Evolutionary conservation across 176 grass and related monocot species (phyloP).

Genomic region (Raddia guianensis): DNA sequence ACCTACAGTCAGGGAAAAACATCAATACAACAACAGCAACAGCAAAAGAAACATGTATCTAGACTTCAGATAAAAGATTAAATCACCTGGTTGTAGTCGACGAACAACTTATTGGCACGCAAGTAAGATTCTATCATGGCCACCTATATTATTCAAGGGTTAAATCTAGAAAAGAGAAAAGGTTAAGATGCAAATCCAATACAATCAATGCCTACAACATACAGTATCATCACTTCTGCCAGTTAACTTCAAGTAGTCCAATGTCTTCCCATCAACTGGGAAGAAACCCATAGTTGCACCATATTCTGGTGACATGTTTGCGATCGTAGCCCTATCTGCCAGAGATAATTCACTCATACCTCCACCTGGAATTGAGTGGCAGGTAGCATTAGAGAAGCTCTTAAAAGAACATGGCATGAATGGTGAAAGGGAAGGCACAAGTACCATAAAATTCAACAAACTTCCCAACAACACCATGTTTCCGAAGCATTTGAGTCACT

Average conservation of each 20-base stretch:
- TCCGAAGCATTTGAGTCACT: conserved; percentile 94
- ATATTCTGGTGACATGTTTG: conserved; percentile 99
- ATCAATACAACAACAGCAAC: conserved; percentile 29
- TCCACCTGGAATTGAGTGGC: conserved; percentile 50
- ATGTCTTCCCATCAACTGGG: conserved; percentile 79
- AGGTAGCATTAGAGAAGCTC: conserved; percentile 20
- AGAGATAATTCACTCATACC: conserved; percentile 88
- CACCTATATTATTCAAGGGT: conserved; percentile 58
- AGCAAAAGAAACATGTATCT: conserved; percentile 5
- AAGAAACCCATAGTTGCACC: conserved; percentile 99
- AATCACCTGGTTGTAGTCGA: conserved; percentile 82
- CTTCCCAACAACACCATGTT: conserved; percentile 97
- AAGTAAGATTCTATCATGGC: conserved; percentile 94
- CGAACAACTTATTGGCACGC: conserved; percentile 90
- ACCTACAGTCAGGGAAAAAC: conserved; percentile 53
- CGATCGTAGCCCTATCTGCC: conserved; percentile 95
- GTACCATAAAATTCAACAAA: conserved; percentile 98
- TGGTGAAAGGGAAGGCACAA: neutral
- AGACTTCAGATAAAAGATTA: neutral
- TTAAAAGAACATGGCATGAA: neutral
- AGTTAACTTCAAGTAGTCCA: conserved; percentile 93
- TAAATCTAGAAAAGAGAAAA: conserved; percentile 20
- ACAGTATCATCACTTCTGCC: conserved; percentile 94
- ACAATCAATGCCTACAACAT: conserved; percentile 26
- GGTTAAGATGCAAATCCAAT: conserved; percentile 33